Percentiles rank a stretch among this genome's conserved stretches.
Conservation (phyloP, 1,284 basidiomycete species). For the Cystobasidium slooffiae region DNA sequence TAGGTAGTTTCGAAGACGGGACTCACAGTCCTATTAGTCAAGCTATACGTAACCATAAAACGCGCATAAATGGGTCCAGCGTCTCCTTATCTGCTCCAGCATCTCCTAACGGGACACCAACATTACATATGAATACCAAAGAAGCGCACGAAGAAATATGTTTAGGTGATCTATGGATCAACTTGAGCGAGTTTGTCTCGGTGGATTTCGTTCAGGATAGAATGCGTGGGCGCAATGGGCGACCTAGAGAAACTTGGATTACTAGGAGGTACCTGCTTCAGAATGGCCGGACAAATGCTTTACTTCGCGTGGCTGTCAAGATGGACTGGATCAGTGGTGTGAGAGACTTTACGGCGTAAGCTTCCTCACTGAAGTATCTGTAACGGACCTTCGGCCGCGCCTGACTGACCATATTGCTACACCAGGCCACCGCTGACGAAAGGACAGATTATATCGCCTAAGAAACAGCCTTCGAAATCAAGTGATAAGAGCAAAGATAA, state of each 20-base stretch:
- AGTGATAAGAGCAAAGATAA: slow-evolving; percentile 14
- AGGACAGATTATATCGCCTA: slow-evolving; percentile 36
- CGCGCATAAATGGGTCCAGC: slow-evolving; percentile 25
- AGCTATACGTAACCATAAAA: slow-evolving; percentile 8
- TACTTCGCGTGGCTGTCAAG: slow-evolving; percentile 50
- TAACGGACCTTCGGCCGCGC: background rate
- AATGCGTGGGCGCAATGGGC: background rate
- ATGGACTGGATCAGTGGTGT: slow-evolving; percentile 51
- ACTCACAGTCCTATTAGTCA: background rate
- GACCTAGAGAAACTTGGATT: slow-evolving; percentile 26
- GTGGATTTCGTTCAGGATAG: slow-evolving; percentile 3
- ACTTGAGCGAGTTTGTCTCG: slow-evolving; percentile 51
- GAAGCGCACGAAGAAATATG: slow-evolving; percentile 47
- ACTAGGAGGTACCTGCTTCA: slow-evolving; percentile 49
- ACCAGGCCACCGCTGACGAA: slow-evolving; percentile 29
- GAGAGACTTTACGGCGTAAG: slow-evolving; percentile 48
- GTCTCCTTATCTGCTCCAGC: slow-evolving; percentile 6
- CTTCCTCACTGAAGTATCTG: background rate
- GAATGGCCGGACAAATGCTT: slow-evolving; percentile 52
- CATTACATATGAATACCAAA: slow-evolving; percentile 34
- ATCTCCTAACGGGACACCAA: background rate
- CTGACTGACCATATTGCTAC: background rate
- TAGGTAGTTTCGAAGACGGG: background rate
- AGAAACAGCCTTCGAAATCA: slow-evolving; percentile 2
- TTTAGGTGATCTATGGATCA: slow-evolving; percentile 50